Evolutionary conservation across 768 basidiomycete species (phyloP), one percentile per base, ranked within the genome.

Genomic region (Amanita phalloides): DNA sequence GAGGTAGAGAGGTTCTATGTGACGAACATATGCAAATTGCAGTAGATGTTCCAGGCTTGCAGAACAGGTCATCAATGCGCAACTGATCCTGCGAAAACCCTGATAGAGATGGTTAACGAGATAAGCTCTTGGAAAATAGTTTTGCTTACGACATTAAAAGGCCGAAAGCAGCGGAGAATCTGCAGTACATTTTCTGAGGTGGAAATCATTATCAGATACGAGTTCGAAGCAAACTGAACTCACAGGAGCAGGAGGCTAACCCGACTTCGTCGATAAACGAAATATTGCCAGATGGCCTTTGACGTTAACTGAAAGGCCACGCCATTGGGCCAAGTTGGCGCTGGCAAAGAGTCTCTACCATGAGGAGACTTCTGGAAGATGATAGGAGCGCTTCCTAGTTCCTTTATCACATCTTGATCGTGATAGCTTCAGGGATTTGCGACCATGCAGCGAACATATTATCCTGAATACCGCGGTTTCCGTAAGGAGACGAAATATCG

Each of bases 241-340:
- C 61, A 71, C 75, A 28, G 74, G 67, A 20, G 74, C 56, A 28
- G 81, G 81, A 39, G 81, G 73, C 44, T 74, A 74, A 11, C 83
- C 82, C 11, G 69, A 73, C 4, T 65, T 58, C 13, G 79, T 84
- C 82, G 68, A 63, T 75, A 83, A 2, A 82, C 64, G 51, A 67
- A 59, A 33, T 62, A 69, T 0, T 17, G 81, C 81, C 33, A 83
- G 63, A 2, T 63, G 58, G 1, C 82, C 84, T 25, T 69, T 44
- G 3, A 78, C 64, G 25, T 64, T 68, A 20, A 86, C 60, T 56
- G 17, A 71, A 63, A 82, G 53, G 80, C 76, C 26, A 85, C 68
- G 57, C 82, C 73, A 32, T 61, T 50, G 0, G 61, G 39, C 17
- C 70, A 65, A 3, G 65, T 66, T 4, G 76, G 75, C 1, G 77